phyloP scores from a whole-genome alignment of 2,329 filamentous ascomycete genomes.

The Botrytis fabae region DNA sequence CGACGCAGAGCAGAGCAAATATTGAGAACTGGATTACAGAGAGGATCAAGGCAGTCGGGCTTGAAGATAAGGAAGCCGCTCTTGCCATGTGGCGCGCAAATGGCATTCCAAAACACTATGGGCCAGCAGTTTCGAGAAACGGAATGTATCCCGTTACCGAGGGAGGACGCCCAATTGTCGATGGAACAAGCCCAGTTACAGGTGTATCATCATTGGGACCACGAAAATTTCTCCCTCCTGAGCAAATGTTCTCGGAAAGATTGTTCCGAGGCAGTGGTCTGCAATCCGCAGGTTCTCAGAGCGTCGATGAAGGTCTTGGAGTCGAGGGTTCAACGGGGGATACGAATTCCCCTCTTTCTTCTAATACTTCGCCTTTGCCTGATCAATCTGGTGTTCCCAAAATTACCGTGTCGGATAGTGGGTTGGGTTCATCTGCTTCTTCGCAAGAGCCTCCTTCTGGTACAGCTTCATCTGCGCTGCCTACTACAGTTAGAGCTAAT shows the following conservation, averaged over 20 bases:
- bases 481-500: background rate
- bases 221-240: background rate
- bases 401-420: background rate
- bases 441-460: background rate
- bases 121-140: background rate
- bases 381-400: background rate
- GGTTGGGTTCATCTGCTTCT: background rate
- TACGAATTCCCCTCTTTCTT: background rate
- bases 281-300: background rate
- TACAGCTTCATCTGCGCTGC: background rate
- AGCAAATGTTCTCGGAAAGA: conserved; percentile 12
- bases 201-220: background rate
- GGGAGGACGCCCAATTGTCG: background rate
- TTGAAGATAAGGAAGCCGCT: conserved; percentile 5
- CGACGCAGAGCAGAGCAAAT: background rate
- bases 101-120: conserved; percentile 17
- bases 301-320: background rate
- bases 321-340: too few relatives aligned
- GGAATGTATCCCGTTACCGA: background rate
- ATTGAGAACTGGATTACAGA: conserved; percentile 16
- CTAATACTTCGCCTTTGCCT: background rate
- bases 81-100: background rate
- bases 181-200: background rate
- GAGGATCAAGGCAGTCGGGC: background rate
- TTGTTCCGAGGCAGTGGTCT: background rate